A percentile compares a stretch with the other conserved stretches of the same genome.
phyloP scores from a whole-genome alignment of 768 basidiomycete genomes.

The Lyophyllum decastes region DNA sequence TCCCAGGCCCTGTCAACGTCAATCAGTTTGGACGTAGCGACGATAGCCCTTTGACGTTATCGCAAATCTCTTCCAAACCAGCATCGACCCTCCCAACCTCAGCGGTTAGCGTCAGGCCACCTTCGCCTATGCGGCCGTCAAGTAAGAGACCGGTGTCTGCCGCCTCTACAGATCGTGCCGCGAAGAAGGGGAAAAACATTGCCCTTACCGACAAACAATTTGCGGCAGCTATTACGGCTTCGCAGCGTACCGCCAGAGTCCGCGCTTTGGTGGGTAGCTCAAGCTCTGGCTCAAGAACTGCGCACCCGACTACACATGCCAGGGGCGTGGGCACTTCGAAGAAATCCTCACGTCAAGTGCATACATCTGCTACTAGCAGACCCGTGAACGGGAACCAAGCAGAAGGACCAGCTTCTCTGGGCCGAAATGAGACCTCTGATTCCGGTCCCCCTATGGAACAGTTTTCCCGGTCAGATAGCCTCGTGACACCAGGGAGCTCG shows the following conservation, averaged over 20 bases:
- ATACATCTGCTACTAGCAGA: background rate
- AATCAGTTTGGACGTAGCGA: conserved; percentile 5
- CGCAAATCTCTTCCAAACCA: conserved; percentile 46
- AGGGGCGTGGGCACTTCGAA: background rate
- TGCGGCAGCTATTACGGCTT: background rate
- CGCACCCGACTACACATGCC: background rate
- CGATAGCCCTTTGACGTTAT: conserved; percentile 40
- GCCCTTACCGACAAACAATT: background rate
- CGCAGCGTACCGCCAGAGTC: background rate
- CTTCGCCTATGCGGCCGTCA: conserved; percentile 42
- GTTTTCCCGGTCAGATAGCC: conserved; percentile 5
- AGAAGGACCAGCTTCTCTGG: background rate
- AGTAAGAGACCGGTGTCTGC: conserved; percentile 48
- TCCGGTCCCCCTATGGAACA: conserved; percentile 1
- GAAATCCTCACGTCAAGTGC: conserved; percentile 5
- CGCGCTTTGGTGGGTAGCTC: conserved; percentile 4
- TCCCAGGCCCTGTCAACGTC: conserved; percentile 5
- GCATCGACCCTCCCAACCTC: conserved; percentile 9
- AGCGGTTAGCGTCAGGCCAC: conserved; percentile 18
- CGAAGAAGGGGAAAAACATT: conserved; percentile 13
- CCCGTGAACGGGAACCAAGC: background rate
- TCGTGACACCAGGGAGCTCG: conserved; percentile 8
- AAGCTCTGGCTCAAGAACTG: conserved; percentile 11
- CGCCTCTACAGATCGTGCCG: conserved; percentile 7
- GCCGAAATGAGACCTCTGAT: conserved; percentile 4